Evolutionary conservation across 1,139 yeast species (phyloP).

Genomic region (Geotrichum phurueaensis): DNA sequence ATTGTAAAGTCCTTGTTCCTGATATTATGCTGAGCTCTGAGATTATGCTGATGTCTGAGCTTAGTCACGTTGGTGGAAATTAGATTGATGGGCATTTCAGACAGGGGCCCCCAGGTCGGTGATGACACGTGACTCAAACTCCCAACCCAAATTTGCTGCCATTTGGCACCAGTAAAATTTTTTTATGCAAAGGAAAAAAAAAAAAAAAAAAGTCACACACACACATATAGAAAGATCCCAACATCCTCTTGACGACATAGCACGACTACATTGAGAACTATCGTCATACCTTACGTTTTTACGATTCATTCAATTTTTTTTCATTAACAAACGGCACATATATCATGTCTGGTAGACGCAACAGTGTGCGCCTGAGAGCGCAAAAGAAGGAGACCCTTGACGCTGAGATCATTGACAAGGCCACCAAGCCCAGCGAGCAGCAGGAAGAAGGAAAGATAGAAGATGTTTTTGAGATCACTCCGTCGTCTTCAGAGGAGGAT

Average conservation of each 20-base stretch:
- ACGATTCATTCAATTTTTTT: not conserved
- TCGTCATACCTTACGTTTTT: not conserved
- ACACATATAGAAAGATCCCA: not conserved
- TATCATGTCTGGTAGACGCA: not conserved
- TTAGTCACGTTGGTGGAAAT: not conserved
- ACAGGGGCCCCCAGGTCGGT: not conserved
- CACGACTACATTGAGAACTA: not conserved
- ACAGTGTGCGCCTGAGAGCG: not conserved
- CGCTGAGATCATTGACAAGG: not conserved
- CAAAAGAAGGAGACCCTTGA: not conserved
- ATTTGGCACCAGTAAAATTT: not conserved
- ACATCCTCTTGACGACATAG: not conserved
- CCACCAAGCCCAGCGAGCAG: not conserved
- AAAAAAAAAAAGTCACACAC: not conserved
- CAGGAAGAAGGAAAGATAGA: not conserved
- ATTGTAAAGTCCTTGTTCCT: too few species aligned
- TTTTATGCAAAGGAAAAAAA: not conserved
- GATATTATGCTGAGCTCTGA: not conserved
- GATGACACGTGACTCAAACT: not conserved
- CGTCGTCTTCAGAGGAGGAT: not conserved
- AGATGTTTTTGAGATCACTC: constrained; percentile 2
- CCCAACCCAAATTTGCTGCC: not conserved
- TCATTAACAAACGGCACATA: not conserved
- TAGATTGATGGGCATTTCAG: not conserved
- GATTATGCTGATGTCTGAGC: not conserved